A percentile compares a stretch with the other conserved stretches of the same genome.
phyloP scores from a whole-genome alignment of 768 basidiomycete species.

The Amanita polypyramis region DNA sequence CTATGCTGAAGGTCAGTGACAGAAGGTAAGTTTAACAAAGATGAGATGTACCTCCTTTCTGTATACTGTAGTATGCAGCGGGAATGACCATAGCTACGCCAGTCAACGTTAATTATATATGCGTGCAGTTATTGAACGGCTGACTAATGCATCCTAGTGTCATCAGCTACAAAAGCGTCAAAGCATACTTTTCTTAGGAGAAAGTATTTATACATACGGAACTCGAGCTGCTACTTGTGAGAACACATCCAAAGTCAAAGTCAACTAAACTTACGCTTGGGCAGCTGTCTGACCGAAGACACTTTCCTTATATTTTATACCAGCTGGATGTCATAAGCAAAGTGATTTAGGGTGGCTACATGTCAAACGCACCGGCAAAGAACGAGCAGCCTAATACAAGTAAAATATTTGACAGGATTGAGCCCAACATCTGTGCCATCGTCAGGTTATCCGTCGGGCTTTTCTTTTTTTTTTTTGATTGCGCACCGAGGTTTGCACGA shows the following conservation, averaged over 20 bases:
- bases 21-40: conserved; percentile 11
- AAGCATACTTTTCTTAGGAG: neutral
- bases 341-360: neutral
- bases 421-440: conserved; percentile 65
- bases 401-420: conserved; percentile 83
- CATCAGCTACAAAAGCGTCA: conserved; percentile 44
- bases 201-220: conserved; percentile 23
- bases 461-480: neutral
- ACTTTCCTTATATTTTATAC: conserved; percentile 54
- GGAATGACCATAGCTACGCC: conserved; percentile 71
- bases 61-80: conserved; percentile 64
- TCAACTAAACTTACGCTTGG: conserved; percentile 56
- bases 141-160: conserved; percentile 78
- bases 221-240: conserved; percentile 26
- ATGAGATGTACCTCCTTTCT: conserved; percentile 5
- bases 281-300: conserved; percentile 78
- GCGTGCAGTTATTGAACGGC: conserved; percentile 12
- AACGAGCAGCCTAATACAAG: conserved; percentile 89
- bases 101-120: neutral
- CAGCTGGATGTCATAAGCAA: conserved; percentile 32
- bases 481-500: conserved; percentile 83
- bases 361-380: conserved; percentile 50
- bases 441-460: neutral
- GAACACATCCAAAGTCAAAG: conserved; percentile 6
- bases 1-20: conserved; percentile 10